Conservation (phyloP, 2,329 filamentous ascomycete genomes). For the Fusarium transvaalense region DNA sequence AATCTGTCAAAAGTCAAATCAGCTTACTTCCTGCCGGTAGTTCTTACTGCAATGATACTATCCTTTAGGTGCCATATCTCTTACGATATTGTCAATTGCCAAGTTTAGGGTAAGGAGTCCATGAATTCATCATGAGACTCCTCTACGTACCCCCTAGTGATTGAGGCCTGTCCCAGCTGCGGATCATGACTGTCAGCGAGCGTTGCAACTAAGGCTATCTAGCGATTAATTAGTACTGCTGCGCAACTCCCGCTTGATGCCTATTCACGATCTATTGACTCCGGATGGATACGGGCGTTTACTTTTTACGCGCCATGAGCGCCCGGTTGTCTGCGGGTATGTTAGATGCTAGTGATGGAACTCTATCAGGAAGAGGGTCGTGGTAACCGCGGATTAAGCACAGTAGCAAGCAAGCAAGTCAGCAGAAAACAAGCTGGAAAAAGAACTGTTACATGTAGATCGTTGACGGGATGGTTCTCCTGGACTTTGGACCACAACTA, state of each 20-base stretch:
- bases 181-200: constrained; percentile 25
- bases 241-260: constrained; percentile 21
- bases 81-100: background rate
- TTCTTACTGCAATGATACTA: background rate
- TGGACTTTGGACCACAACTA: constrained; percentile 19
- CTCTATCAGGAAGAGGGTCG: background rate
- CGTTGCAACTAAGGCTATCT: constrained; percentile 2
- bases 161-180: constrained; percentile 18
- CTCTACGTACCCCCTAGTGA: background rate
- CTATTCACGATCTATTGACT: constrained; percentile 6
- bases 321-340: constrained; percentile 16
- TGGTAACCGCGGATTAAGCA: constrained; percentile 14
- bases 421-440: constrained; percentile 3
- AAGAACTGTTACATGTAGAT: constrained; percentile 26
- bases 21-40: background rate
- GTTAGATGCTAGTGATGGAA: constrained; percentile 5
- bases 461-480: constrained; percentile 16
- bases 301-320: constrained; percentile 26
- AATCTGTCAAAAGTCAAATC: background rate
- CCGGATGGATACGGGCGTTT: constrained; percentile 13
- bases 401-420: background rate
- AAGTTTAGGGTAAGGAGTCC: background rate
- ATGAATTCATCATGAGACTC: background rate
- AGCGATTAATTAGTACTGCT: constrained; percentile 3
- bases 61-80: background rate